Base-by-base conservation (phyloP, 106 monocot species). In the Ottelia alismoides region DNA sequence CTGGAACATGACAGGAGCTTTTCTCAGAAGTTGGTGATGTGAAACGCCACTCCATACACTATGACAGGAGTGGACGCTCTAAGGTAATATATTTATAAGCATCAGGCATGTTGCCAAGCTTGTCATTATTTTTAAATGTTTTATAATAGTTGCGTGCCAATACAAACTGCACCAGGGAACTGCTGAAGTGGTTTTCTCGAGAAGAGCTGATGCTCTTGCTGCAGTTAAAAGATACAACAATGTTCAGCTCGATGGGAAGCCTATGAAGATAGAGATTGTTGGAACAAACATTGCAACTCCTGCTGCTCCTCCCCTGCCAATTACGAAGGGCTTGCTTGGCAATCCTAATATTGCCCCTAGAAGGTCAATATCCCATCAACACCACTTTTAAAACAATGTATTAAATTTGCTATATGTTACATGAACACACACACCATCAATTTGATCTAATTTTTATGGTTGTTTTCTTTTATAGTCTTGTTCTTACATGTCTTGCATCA, bases 191-290 rank as follows among this genome's bases (percentile, higher is more conserved):
- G 85, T 92, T 47, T 92, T 78, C 55, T 62, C 92, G 73, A 81
- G 82, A 57, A 48, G 74, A 20, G 44, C 35, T 23, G 92, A 92
- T 79, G 92, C 78, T 71, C 2, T 79, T 21, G 78, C 85, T 19
- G 92, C 85, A n/a, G 76, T 92, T 22, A 82, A 81, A 58, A 85
- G 78, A 74, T 92, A 92, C 68, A 82, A 92, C 65, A 92, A 85
- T 69, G 92, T 92, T 47, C 85, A 82, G 67, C 82, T 92, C 32
- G 92, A 92, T 78, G 92, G 85, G 46, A 92, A 92, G 58, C 92
- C 85, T 6, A 92, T 92, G 92, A 85, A 92, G 53, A 85, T 92
- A 30, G 85, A 92, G 70, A 76, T 92, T 32, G 62, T 92, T 20
- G 85, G 81, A 51, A 76, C 78, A 40, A 85, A 84, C 54, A 76